These are phyloP conservation scores for Fomitopsis pulvina DNA, from an alignment of 768 basidiomycete species.

Conservation along the genomic window DNA sequence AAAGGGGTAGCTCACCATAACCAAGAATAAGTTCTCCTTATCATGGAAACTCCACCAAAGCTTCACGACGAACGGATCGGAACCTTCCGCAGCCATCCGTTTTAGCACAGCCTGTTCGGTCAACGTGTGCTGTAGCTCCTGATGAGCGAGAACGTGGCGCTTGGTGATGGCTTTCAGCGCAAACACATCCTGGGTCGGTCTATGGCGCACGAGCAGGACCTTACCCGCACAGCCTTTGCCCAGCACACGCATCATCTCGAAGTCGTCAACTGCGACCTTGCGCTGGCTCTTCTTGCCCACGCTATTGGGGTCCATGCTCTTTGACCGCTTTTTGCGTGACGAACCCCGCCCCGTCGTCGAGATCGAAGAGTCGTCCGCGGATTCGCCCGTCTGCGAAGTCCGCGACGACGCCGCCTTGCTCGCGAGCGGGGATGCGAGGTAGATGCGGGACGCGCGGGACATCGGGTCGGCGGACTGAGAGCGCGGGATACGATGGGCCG, in stretches of 20 bases:
- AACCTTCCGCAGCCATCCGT: slow-evolving; percentile 82
- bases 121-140: slow-evolving; percentile 92
- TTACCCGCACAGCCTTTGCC: slow-evolving; percentile 98
- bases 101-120: slow-evolving; percentile 96
- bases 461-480: slow-evolving; percentile 82
- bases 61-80: slow-evolving; percentile 92
- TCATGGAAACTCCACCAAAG: slow-evolving; percentile 98
- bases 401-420: slow-evolving; percentile 38
- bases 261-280: slow-evolving; percentile 83
- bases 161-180: slow-evolving; percentile 99
- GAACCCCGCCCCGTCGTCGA: slow-evolving; percentile 44
- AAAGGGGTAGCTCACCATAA: slow-evolving; percentile 56
- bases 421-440: slow-evolving; percentile 41
- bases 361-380: slow-evolving; percentile 60
- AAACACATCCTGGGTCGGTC: slow-evolving; percentile 63
- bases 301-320: slow-evolving; percentile 42
- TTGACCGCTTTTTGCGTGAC: slow-evolving; percentile 48
- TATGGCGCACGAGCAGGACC: slow-evolving; percentile 85
- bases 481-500: slow-evolving; percentile 49
- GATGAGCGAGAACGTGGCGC: slow-evolving; percentile 92
- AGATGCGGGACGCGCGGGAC: slow-evolving; percentile 53
- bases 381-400: slow-evolving; percentile 25
- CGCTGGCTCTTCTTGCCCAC: slow-evolving; percentile 49
- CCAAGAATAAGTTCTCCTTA: slow-evolving; percentile 93
- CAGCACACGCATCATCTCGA: slow-evolving; percentile 94